Conservation (phyloP, 179 eudicot genomes). For the Dionaea muscipula region DNA sequence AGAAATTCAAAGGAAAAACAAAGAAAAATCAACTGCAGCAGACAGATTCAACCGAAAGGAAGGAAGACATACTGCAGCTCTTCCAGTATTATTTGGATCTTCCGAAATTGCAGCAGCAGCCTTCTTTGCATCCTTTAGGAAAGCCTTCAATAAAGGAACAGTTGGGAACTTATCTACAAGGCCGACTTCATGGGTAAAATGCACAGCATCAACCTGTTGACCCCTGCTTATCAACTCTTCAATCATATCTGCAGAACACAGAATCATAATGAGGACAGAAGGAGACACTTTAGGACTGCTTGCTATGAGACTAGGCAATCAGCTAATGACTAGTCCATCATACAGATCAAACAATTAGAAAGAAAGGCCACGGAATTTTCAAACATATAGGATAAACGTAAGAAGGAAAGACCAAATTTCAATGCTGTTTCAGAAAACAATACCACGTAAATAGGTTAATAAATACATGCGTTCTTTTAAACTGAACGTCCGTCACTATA, state of each 20-base stretch:
- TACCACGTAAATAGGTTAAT: too few relatives aligned
- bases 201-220: constrained; percentile 98
- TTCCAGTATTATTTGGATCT: constrained; percentile 74
- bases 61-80: constrained; percentile 55
- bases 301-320: too few relatives aligned
- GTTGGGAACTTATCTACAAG: constrained; percentile 79
- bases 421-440: too few relatives aligned
- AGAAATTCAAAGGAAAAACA: not conserved
- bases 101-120: constrained; percentile 67
- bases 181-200: constrained; percentile 87
- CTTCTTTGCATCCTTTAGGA: constrained; percentile 85
- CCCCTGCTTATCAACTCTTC: constrained; percentile 92
- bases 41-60: not conserved
- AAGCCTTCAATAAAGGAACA: constrained; percentile 72
- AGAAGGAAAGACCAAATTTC: too few relatives aligned
- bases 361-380: too few relatives aligned
- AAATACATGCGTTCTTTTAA: too few relatives aligned
- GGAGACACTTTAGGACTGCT: not conserved
- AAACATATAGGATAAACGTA: too few relatives aligned
- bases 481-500: too few relatives aligned
- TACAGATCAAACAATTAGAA: too few relatives aligned
- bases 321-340: too few relatives aligned
- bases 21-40: not conserved
- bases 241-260: constrained; percentile 56
- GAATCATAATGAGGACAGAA: not conserved